Percentiles rank a stretch among this genome's conserved stretches.
Evolutionary conservation across 140 eudicot species (phyloP).

Genomic region (Artemisia princeps): DNA sequence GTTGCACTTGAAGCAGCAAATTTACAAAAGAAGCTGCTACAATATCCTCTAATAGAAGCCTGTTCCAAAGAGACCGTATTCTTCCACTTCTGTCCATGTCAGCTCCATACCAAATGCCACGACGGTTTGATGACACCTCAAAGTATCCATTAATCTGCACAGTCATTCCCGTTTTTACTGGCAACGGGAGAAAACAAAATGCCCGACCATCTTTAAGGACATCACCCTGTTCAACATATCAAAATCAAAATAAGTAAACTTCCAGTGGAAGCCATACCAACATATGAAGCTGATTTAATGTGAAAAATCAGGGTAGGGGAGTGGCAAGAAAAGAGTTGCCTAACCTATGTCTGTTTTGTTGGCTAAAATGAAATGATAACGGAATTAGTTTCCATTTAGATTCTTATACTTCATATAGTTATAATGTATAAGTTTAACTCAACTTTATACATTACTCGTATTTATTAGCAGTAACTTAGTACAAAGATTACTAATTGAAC

Average conservation of each 20-base stretch:
- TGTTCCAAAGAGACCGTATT: conserved; percentile 93
- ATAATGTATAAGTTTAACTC: too few relatives aligned
- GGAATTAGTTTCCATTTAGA: too few relatives aligned
- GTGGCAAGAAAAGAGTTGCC: too few relatives aligned
- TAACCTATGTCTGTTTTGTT: too few relatives aligned
- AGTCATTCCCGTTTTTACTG: conserved; percentile 79
- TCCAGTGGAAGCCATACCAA: neutral
- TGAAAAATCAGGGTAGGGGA: neutral
- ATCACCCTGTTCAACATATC: conserved; percentile 49
- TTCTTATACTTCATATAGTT: too few relatives aligned
- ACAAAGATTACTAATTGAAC: too few relatives aligned
- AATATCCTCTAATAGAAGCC: conserved; percentile 82
- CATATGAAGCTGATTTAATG: conserved; percentile 5
- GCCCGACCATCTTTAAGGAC: conserved; percentile 70
- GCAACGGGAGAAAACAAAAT: conserved; percentile 96
- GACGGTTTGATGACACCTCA: conserved; percentile 98
- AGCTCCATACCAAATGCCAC: conserved; percentile 99
- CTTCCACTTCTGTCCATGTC: conserved; percentile 99
- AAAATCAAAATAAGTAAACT: conserved; percentile 14
- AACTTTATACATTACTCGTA: too few relatives aligned
- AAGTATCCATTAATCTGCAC: conserved; percentile 94
- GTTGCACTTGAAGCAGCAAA: conserved; percentile 66
- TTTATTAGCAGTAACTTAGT: too few relatives aligned
- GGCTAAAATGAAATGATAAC: too few relatives aligned
- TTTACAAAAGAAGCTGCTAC: conserved; percentile 63